Conservation (phyloP, 2,329 filamentous ascomycete genomes). For the Aureobasidium sp. region DNA sequence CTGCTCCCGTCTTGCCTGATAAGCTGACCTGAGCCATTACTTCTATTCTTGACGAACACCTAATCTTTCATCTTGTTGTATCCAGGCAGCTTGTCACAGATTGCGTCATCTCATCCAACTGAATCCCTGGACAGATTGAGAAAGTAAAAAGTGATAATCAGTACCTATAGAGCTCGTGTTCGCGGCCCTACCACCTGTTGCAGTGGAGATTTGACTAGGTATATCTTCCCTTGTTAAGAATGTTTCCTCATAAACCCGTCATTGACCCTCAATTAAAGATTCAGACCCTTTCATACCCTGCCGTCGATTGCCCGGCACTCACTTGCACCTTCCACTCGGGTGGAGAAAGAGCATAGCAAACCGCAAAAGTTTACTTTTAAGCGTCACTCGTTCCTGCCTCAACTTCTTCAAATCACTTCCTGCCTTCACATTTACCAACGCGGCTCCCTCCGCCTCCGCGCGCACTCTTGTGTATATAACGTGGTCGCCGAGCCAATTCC, state of each 20-base stretch:
- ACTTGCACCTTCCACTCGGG: not conserved
- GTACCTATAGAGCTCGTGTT: not conserved
- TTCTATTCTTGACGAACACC: conserved; percentile 2
- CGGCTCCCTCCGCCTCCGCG: not conserved
- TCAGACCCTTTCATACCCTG: not conserved
- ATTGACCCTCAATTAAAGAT: not conserved
- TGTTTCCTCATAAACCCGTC: conserved; percentile 1
- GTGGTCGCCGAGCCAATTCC: not conserved
- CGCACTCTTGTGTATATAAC: not conserved
- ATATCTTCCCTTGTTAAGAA: not conserved
- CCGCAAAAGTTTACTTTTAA: not conserved
- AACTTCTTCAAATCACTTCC: not conserved
- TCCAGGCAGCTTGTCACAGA: not conserved
- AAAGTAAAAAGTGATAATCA: not conserved
- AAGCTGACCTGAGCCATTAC: conserved; percentile 10
- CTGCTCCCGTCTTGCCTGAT: not conserved
- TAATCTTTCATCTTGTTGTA: not conserved
- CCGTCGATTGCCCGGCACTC: not conserved
- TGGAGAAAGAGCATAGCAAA: not conserved
- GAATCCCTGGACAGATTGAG: not conserved
- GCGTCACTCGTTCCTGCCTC: conserved; percentile 5
- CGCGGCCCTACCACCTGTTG: not conserved
- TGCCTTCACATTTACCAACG: not conserved
- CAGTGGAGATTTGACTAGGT: not conserved
- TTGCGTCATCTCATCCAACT: not conserved